A percentile compares a stretch with the other conserved stretches of the same genome.
phyloP scores from a whole-genome alignment of 805 yeast species.

The Cephaloascus fragrans region DNA sequence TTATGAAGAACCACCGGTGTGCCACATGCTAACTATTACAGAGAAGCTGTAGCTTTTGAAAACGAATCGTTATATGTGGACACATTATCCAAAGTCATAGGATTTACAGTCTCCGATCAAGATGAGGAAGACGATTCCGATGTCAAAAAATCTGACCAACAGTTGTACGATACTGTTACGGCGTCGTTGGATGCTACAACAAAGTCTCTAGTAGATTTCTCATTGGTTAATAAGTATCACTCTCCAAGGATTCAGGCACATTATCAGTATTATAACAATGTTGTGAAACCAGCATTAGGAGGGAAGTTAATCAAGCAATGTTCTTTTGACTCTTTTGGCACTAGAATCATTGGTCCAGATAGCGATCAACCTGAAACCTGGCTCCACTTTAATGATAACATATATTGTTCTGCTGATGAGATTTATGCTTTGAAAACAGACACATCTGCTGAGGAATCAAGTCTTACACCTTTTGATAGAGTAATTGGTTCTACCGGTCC shows the following conservation, averaged over 20 bases:
- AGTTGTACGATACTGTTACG: conserved; percentile 1
- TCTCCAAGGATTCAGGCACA: conserved; percentile 63
- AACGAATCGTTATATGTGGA: conserved; percentile 15
- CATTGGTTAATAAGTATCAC: conserved; percentile 34
- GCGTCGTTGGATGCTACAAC: conserved; percentile 5
- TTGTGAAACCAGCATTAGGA: conserved; percentile 17
- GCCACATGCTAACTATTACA: background rate
- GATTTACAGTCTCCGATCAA: background rate
- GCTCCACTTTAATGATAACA: conserved; percentile 39
- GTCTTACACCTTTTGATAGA: conserved; percentile 44
- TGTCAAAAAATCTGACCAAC: too few species aligned
- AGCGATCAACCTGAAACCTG: conserved; percentile 27
- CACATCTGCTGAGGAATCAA: conserved; percentile 12
- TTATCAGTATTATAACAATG: conserved; percentile 36
- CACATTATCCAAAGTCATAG: conserved; percentile 4
- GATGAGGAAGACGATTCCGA: background rate
- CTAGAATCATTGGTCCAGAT: conserved; percentile 8
- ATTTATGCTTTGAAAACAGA: conserved; percentile 69
- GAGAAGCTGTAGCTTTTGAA: conserved; percentile 15
- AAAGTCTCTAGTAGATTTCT: conserved; percentile 24
- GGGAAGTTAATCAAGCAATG: conserved; percentile 12
- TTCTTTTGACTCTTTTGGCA: conserved; percentile 22
- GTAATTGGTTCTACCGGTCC: conserved; percentile 55
- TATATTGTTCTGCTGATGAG: conserved; percentile 61
- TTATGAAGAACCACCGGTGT: too few species aligned